These are phyloP conservation scores for Lachancea kluyveri DNA, from an alignment of 805 yeast species.

Conservation along the genomic window DNA sequence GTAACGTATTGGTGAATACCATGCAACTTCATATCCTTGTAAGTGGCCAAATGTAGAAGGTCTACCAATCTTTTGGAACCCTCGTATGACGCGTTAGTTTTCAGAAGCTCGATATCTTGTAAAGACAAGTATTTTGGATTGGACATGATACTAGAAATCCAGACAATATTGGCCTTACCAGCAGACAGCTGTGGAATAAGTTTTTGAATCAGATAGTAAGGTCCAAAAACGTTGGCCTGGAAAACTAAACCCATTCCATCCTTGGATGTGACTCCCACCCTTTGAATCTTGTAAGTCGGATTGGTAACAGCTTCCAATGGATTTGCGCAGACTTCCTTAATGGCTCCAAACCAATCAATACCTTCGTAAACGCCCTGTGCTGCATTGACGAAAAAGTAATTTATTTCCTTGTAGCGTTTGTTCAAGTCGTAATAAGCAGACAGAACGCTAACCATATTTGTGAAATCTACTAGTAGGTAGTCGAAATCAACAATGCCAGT, in stretches of 20 bases:
- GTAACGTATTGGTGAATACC: conserved; percentile 70
- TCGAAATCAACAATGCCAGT: conserved; percentile 71
- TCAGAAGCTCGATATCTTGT: conserved; percentile 66
- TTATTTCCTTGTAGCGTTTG: conserved; percentile 58
- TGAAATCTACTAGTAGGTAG: conserved; percentile 82
- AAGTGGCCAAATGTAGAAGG: conserved; percentile 70
- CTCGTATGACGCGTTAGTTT: conserved; percentile 70
- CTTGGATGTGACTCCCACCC: conserved; percentile 62
- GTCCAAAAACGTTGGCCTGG: conserved; percentile 96
- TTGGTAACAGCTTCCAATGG: conserved; percentile 83
- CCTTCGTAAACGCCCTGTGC: conserved; percentile 87
- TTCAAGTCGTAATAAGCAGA: conserved; percentile 66
- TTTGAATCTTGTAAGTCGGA: conserved; percentile 82
- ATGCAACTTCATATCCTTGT: conserved; percentile 40
- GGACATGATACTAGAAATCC: conserved; percentile 86
- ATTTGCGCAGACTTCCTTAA: conserved; percentile 52
- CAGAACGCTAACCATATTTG: conserved; percentile 79
- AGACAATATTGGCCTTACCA: conserved; percentile 61
- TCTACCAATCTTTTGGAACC: conserved; percentile 88
- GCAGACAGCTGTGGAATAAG: conserved; percentile 47
- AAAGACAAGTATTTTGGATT: conserved; percentile 66
- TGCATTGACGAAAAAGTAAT: conserved; percentile 80
- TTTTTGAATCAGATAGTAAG: conserved; percentile 74
- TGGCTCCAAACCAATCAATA: conserved; percentile 78
- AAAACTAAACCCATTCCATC: conserved; percentile 86